Evolutionary conservation across 2,329 filamentous ascomycete genomes (phyloP).

Genomic region (Diaporthe sp.): DNA sequence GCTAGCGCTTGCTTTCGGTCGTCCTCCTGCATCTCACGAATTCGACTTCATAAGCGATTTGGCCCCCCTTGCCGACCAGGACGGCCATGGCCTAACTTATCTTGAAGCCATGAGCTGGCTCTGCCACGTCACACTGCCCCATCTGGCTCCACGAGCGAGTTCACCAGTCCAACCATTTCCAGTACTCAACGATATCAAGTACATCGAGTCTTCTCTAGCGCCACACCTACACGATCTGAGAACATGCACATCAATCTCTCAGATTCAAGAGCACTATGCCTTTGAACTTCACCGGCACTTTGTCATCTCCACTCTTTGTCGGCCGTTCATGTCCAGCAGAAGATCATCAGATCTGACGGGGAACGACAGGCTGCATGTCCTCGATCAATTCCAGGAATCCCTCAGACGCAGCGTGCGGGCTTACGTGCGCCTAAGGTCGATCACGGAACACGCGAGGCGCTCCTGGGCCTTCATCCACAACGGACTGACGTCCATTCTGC

Average conservation of each 20-base stretch:
- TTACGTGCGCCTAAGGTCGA: conserved; percentile 38
- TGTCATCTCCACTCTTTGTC: conserved; percentile 37
- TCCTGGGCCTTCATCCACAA: conserved; percentile 42
- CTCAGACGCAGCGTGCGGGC: conserved; percentile 35
- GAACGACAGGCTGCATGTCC: not conserved
- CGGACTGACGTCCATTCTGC: conserved; percentile 34
- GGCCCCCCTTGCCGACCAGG: not conserved
- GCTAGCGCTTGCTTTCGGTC: conserved; percentile 36
- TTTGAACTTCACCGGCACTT: conserved; percentile 40
- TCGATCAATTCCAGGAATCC: conserved; percentile 28
- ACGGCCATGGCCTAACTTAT: not conserved
- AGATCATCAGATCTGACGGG: not conserved
- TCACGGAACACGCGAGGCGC: conserved; percentile 34
- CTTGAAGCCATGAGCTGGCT: conserved; percentile 39
- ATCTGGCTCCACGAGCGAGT: not conserved
- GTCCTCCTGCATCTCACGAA: conserved; percentile 39
- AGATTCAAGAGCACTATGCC: conserved; percentile 37
- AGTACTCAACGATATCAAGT: conserved; percentile 18
- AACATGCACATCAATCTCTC: conserved; percentile 11
- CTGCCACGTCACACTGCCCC: conserved; percentile 30
- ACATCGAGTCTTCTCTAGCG: conserved; percentile 1
- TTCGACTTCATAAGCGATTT: conserved; percentile 35
- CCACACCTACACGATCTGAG: conserved; percentile 9
- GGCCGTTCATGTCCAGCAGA: conserved; percentile 31
- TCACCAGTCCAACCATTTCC: not conserved